These are phyloP conservation scores for Reticulascus tulasneorum DNA, from an alignment of 2,329 filamentous ascomycete species.

Conservation along the genomic window DNA sequence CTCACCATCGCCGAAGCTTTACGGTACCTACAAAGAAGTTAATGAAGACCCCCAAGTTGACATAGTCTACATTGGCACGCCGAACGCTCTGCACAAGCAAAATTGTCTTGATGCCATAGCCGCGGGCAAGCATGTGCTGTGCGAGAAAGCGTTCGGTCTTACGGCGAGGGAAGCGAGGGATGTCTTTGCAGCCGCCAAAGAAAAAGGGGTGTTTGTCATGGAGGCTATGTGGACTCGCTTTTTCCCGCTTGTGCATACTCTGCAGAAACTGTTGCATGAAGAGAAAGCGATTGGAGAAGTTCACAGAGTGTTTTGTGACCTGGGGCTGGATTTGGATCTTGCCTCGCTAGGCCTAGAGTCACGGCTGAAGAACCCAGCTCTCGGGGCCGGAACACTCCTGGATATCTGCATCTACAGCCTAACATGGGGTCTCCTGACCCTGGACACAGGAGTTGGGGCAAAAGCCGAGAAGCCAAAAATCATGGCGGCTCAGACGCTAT, in stretches of 20 bases:
- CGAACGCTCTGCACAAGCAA: conserved; percentile 39
- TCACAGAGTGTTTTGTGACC: conserved; percentile 34
- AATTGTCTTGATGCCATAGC: conserved; percentile 39
- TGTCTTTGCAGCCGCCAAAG: conserved; percentile 33
- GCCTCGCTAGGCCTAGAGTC: conserved; percentile 24
- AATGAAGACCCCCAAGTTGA: conserved; percentile 38
- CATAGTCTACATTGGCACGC: conserved; percentile 42
- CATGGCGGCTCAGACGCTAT: conserved; percentile 29
- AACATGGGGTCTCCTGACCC: conserved; percentile 31
- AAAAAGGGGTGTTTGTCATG: conserved; percentile 38
- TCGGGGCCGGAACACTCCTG: conserved; percentile 38
- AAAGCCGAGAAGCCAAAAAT: conserved; percentile 27
- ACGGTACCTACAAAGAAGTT: conserved; percentile 34
- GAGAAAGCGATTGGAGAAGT: conserved; percentile 36
- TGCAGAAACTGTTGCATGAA: conserved; percentile 31
- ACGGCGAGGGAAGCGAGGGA: conserved; percentile 36
- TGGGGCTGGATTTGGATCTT: conserved; percentile 32
- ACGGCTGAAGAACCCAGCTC: conserved; percentile 30
- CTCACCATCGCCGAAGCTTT: conserved; percentile 24
- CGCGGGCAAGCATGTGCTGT: conserved; percentile 39
- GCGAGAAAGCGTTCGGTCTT: conserved; percentile 41
- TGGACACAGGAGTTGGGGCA: conserved; percentile 25
- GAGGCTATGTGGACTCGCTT: conserved; percentile 44
- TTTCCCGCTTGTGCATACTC: conserved; percentile 30
- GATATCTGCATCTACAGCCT: conserved; percentile 42